Evolutionary conservation across 148 eudicot species (phyloP).

Genomic region (Polygonum maritimum): DNA sequence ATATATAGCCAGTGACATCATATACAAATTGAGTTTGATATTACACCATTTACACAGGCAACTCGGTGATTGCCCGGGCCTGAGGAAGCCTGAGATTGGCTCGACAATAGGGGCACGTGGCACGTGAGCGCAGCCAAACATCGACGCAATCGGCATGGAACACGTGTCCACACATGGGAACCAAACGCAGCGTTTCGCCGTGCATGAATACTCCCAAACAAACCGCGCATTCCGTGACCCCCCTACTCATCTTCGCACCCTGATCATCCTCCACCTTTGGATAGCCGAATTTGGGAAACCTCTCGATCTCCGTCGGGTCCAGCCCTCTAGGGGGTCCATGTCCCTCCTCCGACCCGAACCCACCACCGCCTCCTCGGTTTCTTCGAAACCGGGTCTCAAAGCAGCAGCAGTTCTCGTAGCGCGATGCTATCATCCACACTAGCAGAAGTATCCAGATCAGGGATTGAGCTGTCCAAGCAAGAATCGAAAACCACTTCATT

Average conservation of each 20-base stretch:
- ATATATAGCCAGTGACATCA: no score
- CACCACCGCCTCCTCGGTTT: background rate
- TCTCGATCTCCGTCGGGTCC: constrained; percentile 1
- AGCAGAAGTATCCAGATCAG: background rate
- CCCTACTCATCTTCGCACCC: background rate
- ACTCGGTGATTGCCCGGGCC: background rate
- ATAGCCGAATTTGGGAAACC: background rate
- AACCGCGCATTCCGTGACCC: constrained; percentile 29
- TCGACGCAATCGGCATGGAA: constrained; percentile 14
- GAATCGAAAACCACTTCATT: background rate
- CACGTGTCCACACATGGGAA: constrained; percentile 11
- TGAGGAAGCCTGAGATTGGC: constrained; percentile 5
- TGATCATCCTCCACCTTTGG: constrained; percentile 1
- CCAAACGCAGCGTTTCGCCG: constrained; percentile 11
- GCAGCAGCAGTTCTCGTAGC: background rate
- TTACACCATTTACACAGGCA: background rate
- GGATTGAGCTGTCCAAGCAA: background rate
- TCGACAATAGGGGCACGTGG: constrained; percentile 13
- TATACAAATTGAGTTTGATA: background rate
- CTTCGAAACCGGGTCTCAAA: background rate
- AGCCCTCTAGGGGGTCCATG: background rate
- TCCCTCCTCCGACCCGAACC: background rate
- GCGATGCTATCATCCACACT: background rate
- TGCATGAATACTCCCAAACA: constrained; percentile 20
- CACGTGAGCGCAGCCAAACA: background rate